Evolutionary conservation across 148 eudicot species (phyloP).

Genomic region (Camellia sinensis): DNA sequence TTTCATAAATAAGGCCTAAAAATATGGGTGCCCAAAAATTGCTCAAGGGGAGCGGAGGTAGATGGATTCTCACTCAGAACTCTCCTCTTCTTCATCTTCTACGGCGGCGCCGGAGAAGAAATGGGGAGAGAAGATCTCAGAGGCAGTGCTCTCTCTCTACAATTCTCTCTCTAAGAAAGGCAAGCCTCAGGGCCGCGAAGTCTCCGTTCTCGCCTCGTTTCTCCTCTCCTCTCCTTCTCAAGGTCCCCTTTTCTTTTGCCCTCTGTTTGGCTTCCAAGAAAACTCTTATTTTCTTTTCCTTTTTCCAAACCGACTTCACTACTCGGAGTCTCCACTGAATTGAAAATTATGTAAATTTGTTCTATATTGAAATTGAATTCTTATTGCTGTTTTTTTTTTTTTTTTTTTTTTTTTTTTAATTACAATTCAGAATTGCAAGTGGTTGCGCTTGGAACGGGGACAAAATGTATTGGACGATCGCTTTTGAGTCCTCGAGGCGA

Average conservation of each 20-base stretch:
- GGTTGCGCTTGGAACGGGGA: slow-evolving; percentile 85
- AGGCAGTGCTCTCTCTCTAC: slow-evolving; percentile 47
- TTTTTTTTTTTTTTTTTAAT: slow-evolving; percentile 11
- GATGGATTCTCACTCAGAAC: slow-evolving; percentile 17
- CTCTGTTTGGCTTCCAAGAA: background rate
- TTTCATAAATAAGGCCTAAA: too few relatives aligned
- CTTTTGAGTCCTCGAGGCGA: slow-evolving; percentile 69
- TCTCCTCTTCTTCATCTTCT: slow-evolving; percentile 1
- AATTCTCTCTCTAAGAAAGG: slow-evolving; percentile 87
- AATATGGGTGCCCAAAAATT: too few relatives aligned
- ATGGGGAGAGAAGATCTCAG: slow-evolving; percentile 72
- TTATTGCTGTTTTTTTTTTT: background rate
- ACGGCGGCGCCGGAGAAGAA: slow-evolving; percentile 14
- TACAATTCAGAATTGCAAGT: slow-evolving; percentile 63
- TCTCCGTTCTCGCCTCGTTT: slow-evolving; percentile 79
- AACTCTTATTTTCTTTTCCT: background rate
- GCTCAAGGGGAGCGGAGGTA: background rate
- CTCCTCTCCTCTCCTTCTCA: slow-evolving; percentile 72
- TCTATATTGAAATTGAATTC: background rate
- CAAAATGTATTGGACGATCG: slow-evolving; percentile 76
- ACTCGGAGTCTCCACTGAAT: background rate
- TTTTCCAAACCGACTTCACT: background rate
- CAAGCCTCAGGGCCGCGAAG: slow-evolving; percentile 86
- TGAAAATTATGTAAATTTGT: background rate
- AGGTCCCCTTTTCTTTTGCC: slow-evolving; percentile 30